Conservation (phyloP, 768 basidiomycete species). For the Phaeotremella skinneri region DNA sequence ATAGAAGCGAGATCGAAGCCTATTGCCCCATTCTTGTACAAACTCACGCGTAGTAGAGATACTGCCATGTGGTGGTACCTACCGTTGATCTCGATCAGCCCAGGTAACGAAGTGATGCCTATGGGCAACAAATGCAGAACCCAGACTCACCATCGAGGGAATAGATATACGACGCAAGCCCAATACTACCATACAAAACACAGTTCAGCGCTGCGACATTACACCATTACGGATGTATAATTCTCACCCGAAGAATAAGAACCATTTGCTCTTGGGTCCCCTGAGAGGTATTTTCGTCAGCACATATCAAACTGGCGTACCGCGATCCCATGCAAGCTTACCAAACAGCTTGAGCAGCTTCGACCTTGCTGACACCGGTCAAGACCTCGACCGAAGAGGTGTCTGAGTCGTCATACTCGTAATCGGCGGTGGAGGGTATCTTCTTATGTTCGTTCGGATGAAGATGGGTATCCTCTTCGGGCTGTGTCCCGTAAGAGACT, state of each 20-base stretch:
- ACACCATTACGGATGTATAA: background rate
- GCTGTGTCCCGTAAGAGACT: background rate
- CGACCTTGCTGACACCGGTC: constrained; percentile 38
- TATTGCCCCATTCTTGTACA: constrained; percentile 61
- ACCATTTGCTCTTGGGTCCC: constrained; percentile 61
- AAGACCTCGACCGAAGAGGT: constrained; percentile 13
- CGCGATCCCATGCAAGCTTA: constrained; percentile 5
- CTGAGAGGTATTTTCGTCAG: constrained; percentile 55
- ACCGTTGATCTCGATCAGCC: background rate
- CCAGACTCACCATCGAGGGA: constrained; percentile 60
- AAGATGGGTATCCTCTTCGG: background rate
- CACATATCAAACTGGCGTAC: constrained; percentile 11
- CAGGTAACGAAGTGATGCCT: background rate
- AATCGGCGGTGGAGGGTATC: background rate
- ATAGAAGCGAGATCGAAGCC: constrained; percentile 58
- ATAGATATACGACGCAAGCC: constrained; percentile 71
- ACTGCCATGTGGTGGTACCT: constrained; percentile 65
- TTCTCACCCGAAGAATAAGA: constrained; percentile 61
- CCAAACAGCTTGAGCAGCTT: constrained; percentile 42
- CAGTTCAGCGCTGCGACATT: background rate
- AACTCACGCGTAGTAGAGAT: constrained; percentile 62
- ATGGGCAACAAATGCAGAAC: background rate
- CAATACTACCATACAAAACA: constrained; percentile 54
- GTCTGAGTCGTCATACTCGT: constrained; percentile 14
- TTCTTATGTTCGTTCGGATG: background rate